Conservation (phyloP, 169 alveolate species). For the Neospora caninum region DNA sequence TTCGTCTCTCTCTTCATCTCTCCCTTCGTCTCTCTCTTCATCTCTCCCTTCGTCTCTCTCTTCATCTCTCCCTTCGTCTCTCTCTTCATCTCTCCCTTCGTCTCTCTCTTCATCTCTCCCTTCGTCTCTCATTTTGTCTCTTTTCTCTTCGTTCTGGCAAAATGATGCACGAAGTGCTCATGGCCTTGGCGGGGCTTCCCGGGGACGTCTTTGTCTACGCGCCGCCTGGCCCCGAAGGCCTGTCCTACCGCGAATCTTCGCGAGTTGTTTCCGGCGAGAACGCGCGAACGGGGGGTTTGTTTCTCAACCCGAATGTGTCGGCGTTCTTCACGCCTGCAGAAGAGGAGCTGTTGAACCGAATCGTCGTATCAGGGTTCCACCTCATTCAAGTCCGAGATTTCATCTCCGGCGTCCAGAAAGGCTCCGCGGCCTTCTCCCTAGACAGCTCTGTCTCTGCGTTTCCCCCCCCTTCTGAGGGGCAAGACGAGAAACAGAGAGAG, state of each 20-base stretch:
- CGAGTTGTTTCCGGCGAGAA: neutral
- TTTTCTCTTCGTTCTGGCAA: neutral
- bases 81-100: too few species aligned
- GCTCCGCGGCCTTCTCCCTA: constrained; percentile 18
- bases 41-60: too few species aligned
- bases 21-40: too few species aligned
- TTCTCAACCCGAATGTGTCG: neutral
- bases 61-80: too few species aligned
- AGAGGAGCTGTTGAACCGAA: neutral
- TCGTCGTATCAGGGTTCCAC: constrained; percentile 9
- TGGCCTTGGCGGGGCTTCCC: constrained; percentile 69
- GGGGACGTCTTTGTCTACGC: constrained; percentile 60
- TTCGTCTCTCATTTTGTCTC: neutral
- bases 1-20: neutral
- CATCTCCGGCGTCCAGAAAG: constrained; percentile 36
- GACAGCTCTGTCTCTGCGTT: constrained; percentile 1
- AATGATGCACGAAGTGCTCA: constrained; percentile 65
- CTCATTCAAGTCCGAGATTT: neutral
- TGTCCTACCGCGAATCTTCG: neutral
- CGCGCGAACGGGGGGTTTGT: neutral
- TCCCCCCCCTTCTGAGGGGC: neutral
- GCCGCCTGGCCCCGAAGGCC: neutral
- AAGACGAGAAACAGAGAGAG: neutral
- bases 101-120: neutral
- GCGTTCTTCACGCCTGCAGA: neutral